Evolutionary conservation across 2,329 filamentous ascomycete genomes (phyloP).

Genomic region (Cordyceps sp.): DNA sequence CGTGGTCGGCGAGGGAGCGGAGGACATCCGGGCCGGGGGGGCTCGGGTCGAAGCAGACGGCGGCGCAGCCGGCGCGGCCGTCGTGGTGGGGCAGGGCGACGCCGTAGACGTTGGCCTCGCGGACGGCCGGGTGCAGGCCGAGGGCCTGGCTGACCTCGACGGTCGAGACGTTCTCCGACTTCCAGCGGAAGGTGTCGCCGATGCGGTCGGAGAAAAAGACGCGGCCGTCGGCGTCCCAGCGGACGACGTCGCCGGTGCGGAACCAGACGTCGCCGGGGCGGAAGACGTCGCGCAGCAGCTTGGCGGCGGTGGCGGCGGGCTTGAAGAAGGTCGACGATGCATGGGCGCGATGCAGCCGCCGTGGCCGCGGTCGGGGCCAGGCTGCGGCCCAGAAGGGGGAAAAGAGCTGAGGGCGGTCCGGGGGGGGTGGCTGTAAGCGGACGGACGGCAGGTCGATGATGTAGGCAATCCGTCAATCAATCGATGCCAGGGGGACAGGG

Average conservation of each 20-base stretch:
- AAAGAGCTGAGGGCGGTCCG: no score
- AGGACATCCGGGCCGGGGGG: slow-evolving; percentile 27
- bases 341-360: no score
- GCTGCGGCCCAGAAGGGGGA: no score
- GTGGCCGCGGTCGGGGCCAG: no score
- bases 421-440: no score
- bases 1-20: slow-evolving; percentile 44
- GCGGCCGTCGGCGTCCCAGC: slow-evolving; percentile 52
- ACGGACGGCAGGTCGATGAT: no score
- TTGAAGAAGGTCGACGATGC: no score
- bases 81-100: slow-evolving; percentile 67
- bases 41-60: slow-evolving; percentile 40
- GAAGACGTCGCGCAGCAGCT: slow-evolving; percentile 60
- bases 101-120: slow-evolving; percentile 77
- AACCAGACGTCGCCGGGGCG: slow-evolving; percentile 66
- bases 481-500: no score
- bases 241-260: slow-evolving; percentile 66
- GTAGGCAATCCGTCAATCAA: no score
- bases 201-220: slow-evolving; percentile 71
- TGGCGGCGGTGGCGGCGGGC: slow-evolving; percentile 50
- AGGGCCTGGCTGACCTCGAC: slow-evolving; percentile 66
- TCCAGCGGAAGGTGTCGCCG: slow-evolving; percentile 66
- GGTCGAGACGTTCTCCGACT: slow-evolving; percentile 71
- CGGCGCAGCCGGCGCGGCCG: slow-evolving; percentile 68
- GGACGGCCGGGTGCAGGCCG: slow-evolving; percentile 46